Base-by-base conservation (phyloP, 129 eudicot genomes). In the Chrysanthemum seticuspe region DNA sequence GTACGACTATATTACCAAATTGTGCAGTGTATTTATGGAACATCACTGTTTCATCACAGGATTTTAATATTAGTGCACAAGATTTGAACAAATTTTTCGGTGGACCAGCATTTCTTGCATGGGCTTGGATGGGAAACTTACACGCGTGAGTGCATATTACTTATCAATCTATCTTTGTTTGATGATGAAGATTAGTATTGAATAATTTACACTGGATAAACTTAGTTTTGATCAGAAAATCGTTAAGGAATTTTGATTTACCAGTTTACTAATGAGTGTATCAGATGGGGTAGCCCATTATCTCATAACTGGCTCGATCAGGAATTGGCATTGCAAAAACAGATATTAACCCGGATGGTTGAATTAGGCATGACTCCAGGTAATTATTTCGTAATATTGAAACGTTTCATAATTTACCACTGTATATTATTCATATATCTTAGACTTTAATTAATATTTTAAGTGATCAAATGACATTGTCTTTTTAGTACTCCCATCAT, bases 121-220 rank as follows among this genome's bases (percentile, higher is more conserved):
- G 98, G 98, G 98, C 98, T 78, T 97, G 98, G 74, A 93, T 93
- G 98, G 96, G 98, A 69, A 93, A 93, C 85, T 84, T 93, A 76
- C 98, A 93, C 65, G 89, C 85, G 98, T 93, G 69, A 73, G 96
- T 77, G 25, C 21, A 19, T 76, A 65, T 31, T 15, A 55, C 48
- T 54, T 50, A 13, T 53, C 62, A 23, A 61, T 53, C 59, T 10
- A 54, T 70, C 13, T 16, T 44, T 48, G 25, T 79, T 70, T 16
- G 25, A 47, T 21, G 31, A 2, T 3, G 51, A 65, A 59, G 27
- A 23, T 51, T 31, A 13, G 9, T 21, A 71, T 27, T 49, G 50
- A 61, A 25, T 16, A 23, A 48, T 50, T 14, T 73, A 62, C 15
- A 15, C 45, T 60, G 25, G 16, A 55, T 36, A 55, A 55, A 56